phyloP scores from a whole-genome alignment of 2,329 filamentous ascomycete genomes.

The Penicillium nordicum region DNA sequence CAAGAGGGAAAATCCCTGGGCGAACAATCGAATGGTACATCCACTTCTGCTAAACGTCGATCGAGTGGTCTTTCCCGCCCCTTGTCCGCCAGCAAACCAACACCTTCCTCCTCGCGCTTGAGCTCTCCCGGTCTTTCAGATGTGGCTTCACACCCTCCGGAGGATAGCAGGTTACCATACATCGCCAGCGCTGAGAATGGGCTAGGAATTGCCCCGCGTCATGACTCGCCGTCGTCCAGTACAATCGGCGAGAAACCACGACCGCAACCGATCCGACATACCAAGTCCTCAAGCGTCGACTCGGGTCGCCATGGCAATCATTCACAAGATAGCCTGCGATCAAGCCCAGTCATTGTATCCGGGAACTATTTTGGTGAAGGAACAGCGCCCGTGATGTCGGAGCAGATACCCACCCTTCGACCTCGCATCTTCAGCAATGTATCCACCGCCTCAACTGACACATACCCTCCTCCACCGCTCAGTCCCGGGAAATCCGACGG shows the following conservation, averaged over 20 bases:
- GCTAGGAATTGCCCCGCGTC: conserved; percentile 17
- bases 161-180: conserved; percentile 18
- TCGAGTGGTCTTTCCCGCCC: conserved; percentile 33
- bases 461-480: conserved; percentile 52
- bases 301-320: conserved; percentile 20
- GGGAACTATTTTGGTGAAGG: conserved; percentile 23
- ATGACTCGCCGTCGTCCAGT: conserved; percentile 22
- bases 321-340: conserved; percentile 24
- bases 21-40: conserved; percentile 20
- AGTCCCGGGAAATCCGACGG: conserved; percentile 45
- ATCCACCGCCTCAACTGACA: conserved; percentile 35
- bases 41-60: conserved; percentile 23
- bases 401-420: conserved; percentile 27
- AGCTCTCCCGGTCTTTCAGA: conserved; percentile 31
- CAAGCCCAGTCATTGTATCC: conserved; percentile 33
- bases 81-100: conserved; percentile 18
- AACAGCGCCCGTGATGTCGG: conserved; percentile 20
- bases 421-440: conserved; percentile 36
- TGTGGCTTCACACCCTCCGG: conserved; percentile 23
- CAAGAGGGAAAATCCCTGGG: conserved; percentile 27
- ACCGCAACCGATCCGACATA: conserved; percentile 22
- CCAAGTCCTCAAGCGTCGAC: conserved; percentile 36
- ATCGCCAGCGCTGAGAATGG: conserved; percentile 24
- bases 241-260: conserved; percentile 17
- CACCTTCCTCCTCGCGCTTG: conserved; percentile 29